Evolutionary conservation across 2,329 filamentous ascomycete genomes (phyloP), one percentile per base, ranked within the genome.

Genomic region (Stagonosporopsis rhizophila): DNA sequence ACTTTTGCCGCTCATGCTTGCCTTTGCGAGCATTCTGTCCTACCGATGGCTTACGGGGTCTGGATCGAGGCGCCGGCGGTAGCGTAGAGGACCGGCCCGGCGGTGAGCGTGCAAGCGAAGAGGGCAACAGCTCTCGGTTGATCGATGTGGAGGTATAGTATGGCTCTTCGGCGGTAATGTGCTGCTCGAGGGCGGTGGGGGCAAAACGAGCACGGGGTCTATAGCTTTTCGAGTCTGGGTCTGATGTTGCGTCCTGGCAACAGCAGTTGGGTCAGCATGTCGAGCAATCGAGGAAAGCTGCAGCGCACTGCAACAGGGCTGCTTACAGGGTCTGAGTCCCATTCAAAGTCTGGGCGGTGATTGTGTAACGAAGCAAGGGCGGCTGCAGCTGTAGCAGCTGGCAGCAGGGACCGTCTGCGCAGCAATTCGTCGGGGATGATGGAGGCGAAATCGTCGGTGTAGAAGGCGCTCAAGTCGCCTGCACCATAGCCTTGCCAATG

Each of bases 31-130:
- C 86, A 64, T 89, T 87, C 75, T 96, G 92, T 7, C 89, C 89
- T 58, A 96, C 86, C 1, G 93, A 97, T 60, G 90, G 89, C 78
- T 96, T 97, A 62, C 92, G 86, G 38, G 91, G 88, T 52, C 92
- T 80, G 38, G 87, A 84, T 56, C 91, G 85, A 65, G 95, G 90
- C 46, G 94, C 84, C 3, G 93, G 92, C 25, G 93, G 92, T 22
- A 96, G 82, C 0, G 92, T 96, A 1, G 92, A 93, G 14, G 92
- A 96, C 60, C 93, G 89, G 51, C 89, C 91, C 6, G 92, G 90
- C 0, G 92, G 93, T 9, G 93, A 96, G 58, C 88, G 88, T 48
- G 86, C 85, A 34, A 96, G 79, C 54, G 95, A 91, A 0, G 92
- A 96, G 1, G 92, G 91, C 6, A 96, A 83, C 46, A 95, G 82